phyloP scores from a whole-genome alignment of 768 basidiomycete species.

The Hygrocybe punicea region DNA sequence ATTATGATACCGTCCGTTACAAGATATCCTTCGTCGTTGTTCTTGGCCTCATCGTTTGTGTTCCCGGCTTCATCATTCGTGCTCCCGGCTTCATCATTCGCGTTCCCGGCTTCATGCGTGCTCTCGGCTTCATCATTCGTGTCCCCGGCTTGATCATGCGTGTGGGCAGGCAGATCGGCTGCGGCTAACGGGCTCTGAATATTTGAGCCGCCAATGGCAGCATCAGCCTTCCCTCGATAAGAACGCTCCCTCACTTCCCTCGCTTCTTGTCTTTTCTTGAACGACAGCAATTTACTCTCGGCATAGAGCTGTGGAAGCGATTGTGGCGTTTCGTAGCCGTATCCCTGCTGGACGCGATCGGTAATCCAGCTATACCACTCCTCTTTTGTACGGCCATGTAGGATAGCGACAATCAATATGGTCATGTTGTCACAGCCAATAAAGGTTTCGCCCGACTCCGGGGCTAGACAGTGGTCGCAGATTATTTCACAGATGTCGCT shows the following conservation, averaged over 20 bases:
- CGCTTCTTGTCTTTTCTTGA: slow-evolving; percentile 59
- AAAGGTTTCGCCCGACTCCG: slow-evolving; percentile 84
- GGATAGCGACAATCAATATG: slow-evolving; percentile 81
- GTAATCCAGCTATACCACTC: slow-evolving; percentile 92
- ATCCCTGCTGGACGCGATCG: slow-evolving; percentile 70
- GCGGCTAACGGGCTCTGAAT: too few relatives aligned
- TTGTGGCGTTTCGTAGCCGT: slow-evolving; percentile 79
- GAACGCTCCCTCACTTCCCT: slow-evolving; percentile 46
- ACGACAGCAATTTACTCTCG: slow-evolving; percentile 57
- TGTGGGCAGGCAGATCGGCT: too few relatives aligned
- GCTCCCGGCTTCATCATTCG: too few relatives aligned
- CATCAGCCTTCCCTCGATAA: slow-evolving; percentile 19
- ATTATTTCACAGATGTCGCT: slow-evolving; percentile 84
- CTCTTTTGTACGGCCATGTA: slow-evolving; percentile 82
- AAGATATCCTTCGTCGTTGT: too few relatives aligned
- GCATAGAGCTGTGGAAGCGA: slow-evolving; percentile 75
- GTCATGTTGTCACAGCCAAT: slow-evolving; percentile 99
- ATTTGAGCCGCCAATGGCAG: slow-evolving; percentile 18
- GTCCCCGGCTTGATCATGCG: too few relatives aligned
- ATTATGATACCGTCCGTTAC: too few relatives aligned
- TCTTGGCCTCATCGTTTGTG: too few relatives aligned
- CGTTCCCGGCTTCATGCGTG: too few relatives aligned
- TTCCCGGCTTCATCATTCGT: too few relatives aligned
- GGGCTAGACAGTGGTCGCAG: slow-evolving; percentile 91
- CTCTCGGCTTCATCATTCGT: too few relatives aligned